A percentile compares a stretch with the other conserved stretches of the same genome.
phyloP scores from a whole-genome alignment of 2,329 filamentous ascomycete genomes.

The Endoconidiophora polonica region DNA sequence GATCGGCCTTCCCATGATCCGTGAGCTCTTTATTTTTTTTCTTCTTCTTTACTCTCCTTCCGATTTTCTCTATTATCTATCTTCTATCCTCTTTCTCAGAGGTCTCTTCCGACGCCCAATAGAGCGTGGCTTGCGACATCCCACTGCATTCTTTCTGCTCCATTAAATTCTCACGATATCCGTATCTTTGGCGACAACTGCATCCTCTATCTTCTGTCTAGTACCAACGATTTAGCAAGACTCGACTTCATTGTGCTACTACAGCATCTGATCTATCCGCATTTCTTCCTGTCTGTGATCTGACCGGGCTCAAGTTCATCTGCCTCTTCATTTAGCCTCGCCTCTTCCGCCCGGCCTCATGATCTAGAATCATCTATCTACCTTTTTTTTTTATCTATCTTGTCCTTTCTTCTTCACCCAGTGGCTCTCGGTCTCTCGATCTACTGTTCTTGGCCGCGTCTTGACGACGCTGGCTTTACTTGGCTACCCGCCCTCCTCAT shows the following conservation, averaged over 20 bases:
- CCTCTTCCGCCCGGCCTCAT: neutral
- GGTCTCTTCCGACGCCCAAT: neutral
- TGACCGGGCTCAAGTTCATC: neutral
- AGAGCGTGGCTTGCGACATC: too few relatives aligned
- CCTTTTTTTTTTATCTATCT: neutral
- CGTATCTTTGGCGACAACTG: neutral
- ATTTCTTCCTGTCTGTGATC: too few relatives aligned
- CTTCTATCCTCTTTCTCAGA: neutral
- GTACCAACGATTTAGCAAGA: too few relatives aligned
- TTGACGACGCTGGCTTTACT: conserved; percentile 26
- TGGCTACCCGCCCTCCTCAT: neutral
- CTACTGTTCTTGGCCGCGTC: conserved; percentile 23
- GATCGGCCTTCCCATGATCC: neutral
- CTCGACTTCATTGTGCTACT: too few relatives aligned
- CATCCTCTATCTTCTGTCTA: neutral
- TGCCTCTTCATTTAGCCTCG: neutral
- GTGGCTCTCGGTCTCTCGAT: neutral
- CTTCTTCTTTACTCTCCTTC: neutral
- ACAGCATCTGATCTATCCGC: too few relatives aligned
- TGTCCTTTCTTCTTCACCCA: neutral
- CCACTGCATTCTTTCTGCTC: too few relatives aligned
- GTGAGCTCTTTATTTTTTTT: neutral
- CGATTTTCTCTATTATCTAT: neutral
- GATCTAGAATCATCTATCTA: neutral
- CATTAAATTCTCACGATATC: too few relatives aligned